Percentiles rank a stretch among this genome's conserved stretches.
phyloP scores from a whole-genome alignment of 768 basidiomycete genomes.

The Austroboletus festivus region DNA sequence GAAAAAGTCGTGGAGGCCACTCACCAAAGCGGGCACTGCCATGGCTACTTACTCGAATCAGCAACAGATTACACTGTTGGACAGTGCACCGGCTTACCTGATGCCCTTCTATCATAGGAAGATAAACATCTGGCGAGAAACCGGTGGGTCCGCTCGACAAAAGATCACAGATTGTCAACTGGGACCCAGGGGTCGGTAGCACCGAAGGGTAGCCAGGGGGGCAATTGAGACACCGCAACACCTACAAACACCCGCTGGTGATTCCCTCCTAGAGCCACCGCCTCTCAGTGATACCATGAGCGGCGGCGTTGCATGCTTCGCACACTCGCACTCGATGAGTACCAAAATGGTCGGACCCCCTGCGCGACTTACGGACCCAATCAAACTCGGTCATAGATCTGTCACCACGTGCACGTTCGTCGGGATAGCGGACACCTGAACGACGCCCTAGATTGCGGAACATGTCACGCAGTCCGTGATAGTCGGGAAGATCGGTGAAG shows the following conservation, averaged over 20 bases:
- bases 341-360: constrained; percentile 14
- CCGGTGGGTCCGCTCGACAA: background rate
- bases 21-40: background rate
- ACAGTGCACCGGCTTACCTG: constrained; percentile 4
- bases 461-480: constrained; percentile 73
- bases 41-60: background rate
- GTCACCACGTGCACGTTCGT: constrained; percentile 19
- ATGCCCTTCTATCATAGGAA: background rate
- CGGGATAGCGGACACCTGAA: constrained; percentile 42
- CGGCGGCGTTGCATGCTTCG: constrained; percentile 33
- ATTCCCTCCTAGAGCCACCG: constrained; percentile 22
- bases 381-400: constrained; percentile 40
- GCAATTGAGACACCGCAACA: background rate
- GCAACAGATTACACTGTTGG: background rate
- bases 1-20: background rate
- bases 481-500: constrained; percentile 88
- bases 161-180: background rate
- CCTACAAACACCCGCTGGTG: constrained; percentile 3
- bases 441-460: constrained; percentile 60
- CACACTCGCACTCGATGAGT: constrained; percentile 32
- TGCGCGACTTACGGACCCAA: constrained; percentile 38
- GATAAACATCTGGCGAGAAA: background rate
- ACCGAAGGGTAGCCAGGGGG: background rate
- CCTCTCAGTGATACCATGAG: constrained; percentile 22
- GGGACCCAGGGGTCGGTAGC: background rate